These are phyloP conservation scores for Arctium minus DNA, from an alignment of 129 eudicot genomes.

Conservation along the genomic window DNA sequence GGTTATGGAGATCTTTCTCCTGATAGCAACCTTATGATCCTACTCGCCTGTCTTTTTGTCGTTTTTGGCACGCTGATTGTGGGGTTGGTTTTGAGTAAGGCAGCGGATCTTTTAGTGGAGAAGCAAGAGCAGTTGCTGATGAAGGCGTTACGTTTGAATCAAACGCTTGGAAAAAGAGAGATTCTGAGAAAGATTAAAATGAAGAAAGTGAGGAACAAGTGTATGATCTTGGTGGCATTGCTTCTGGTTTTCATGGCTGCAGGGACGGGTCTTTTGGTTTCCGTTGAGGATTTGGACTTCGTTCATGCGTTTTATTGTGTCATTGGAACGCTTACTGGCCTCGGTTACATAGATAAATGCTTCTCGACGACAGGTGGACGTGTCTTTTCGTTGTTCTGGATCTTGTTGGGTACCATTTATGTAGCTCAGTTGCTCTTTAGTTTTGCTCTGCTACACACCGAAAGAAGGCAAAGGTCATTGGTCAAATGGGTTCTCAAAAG, in stretches of 20 bases:
- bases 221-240: conserved; percentile 30
- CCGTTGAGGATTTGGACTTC: conserved; percentile 58
- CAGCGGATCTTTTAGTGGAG: conserved; percentile 77
- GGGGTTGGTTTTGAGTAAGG: conserved; percentile 57
- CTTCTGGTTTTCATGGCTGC: conserved; percentile 48
- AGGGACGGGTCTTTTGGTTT: conserved; percentile 55
- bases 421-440: conserved; percentile 80
- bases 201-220: conserved; percentile 60
- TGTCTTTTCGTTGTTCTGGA: conserved; percentile 81
- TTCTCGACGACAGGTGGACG: conserved; percentile 85
- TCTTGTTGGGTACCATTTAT: conserved; percentile 66
- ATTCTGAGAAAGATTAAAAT: conserved; percentile 57
- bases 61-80: conserved; percentile 65
- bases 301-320: conserved; percentile 83
- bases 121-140: conserved; percentile 66
- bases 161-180: conserved; percentile 44
- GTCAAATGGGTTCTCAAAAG: conserved; percentile 60
- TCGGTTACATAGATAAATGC: conserved; percentile 82
- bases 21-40: conserved; percentile 40
- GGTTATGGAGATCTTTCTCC: conserved; percentile 94
- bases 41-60: conserved; percentile 81
- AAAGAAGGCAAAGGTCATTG: conserved; percentile 51
- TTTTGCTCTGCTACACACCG: conserved; percentile 67
- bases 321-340: conserved; percentile 69
- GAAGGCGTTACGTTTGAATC: conserved; percentile 54